Conservation (phyloP, 192 early-diverging fungal genomes). For the Ramicandelaber brevisporus region DNA sequence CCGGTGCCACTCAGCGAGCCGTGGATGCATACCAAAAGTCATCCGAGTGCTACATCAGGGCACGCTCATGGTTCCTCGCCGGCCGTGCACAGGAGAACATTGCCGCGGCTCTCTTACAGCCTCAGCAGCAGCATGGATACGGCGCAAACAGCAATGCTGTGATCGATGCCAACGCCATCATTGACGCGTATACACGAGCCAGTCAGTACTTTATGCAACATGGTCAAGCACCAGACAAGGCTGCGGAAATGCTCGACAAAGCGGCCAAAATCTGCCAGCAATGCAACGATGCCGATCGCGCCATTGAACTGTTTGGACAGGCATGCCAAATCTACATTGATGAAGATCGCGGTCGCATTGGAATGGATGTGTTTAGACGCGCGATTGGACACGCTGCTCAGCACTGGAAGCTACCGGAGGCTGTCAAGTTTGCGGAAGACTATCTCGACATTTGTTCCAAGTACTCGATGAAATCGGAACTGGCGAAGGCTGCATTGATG, state of each 20-base stretch:
- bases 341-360: constrained; percentile 14
- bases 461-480: too few species aligned
- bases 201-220: constrained; percentile 13
- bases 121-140: constrained; percentile 8
- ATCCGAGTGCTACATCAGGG: constrained; percentile 10
- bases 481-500: too few species aligned
- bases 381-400: constrained; percentile 7
- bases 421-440: constrained; percentile 7
- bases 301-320: constrained; percentile 11
- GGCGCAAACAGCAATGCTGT: too few species aligned
- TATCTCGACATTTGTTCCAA: too few species aligned
- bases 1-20: constrained; percentile 10
- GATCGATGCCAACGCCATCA: constrained; percentile 7
- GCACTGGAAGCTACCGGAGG: constrained; percentile 8
- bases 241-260: constrained; percentile 14
- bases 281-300: constrained; percentile 7
- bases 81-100: constrained; percentile 10
- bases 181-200: constrained; percentile 10
- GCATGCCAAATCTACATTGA: constrained; percentile 13
- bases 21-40: constrained; percentile 10
- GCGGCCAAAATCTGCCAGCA: constrained; percentile 10
- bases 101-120: constrained; percentile 8
- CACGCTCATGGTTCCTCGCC: constrained; percentile 10
- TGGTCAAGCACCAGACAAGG: constrained; percentile 12
- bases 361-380: constrained; percentile 10